Percentiles rank a stretch among this genome's conserved stretches.
These are phyloP conservation scores for Tulasnella calospora DNA, from an alignment of 768 basidiomycete genomes.

Conservation along the genomic window DNA sequence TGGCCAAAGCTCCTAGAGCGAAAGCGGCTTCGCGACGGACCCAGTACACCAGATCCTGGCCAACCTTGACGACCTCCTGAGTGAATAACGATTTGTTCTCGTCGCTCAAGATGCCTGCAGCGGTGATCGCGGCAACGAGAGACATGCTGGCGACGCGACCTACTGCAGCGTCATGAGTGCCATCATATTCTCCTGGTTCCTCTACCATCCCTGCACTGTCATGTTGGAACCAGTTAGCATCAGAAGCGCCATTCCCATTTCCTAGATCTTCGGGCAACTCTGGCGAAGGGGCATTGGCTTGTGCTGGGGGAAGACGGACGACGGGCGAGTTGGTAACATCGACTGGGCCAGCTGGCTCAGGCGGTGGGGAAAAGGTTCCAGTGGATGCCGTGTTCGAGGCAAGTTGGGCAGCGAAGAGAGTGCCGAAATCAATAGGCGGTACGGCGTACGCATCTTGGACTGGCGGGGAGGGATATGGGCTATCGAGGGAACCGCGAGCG, in stretches of 20 bases:
- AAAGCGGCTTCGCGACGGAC: constrained; percentile 82
- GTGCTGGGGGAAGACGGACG: not conserved
- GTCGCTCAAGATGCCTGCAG: constrained; percentile 53
- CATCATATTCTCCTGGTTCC: constrained; percentile 36
- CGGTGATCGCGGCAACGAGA: constrained; percentile 80
- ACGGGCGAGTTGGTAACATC: not conserved
- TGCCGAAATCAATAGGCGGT: not conserved
- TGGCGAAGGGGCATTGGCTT: not conserved
- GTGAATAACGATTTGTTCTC: constrained; percentile 59
- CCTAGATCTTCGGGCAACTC: not conserved
- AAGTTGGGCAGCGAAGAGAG: not conserved
- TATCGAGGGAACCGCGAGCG: not conserved
- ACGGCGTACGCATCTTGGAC: not conserved
- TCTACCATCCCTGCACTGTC: not conserved
- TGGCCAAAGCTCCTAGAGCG: constrained; percentile 82
- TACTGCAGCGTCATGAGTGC: constrained; percentile 68
- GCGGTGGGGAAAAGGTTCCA: not conserved
- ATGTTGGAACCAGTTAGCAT: not conserved
- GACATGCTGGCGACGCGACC: constrained; percentile 91
- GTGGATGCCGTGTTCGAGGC: not conserved
- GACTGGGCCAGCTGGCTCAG: not conserved
- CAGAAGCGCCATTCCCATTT: not conserved
- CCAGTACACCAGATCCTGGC: constrained; percentile 63
- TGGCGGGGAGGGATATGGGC: constrained; percentile 22
- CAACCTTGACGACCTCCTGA: constrained; percentile 65